Evolutionary conservation across 2,329 filamentous ascomycete species (phyloP).

Genomic region (Aciculosporium take): DNA sequence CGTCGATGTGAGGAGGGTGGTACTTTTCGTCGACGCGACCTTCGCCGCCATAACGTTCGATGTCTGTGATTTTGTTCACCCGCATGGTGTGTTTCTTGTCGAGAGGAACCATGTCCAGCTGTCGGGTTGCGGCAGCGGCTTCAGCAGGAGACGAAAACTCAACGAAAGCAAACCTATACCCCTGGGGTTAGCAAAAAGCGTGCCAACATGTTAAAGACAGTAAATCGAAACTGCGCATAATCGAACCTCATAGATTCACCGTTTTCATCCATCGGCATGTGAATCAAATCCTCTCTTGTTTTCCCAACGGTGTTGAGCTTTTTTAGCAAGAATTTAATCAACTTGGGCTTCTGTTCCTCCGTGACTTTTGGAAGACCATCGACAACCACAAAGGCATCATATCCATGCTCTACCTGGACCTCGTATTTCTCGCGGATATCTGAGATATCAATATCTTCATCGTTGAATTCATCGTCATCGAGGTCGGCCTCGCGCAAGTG

Average conservation of each 20-base stretch:
- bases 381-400: slow-evolving; percentile 91
- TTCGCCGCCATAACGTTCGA: slow-evolving; percentile 90
- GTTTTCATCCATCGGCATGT: slow-evolving; percentile 85
- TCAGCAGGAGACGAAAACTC: slow-evolving; percentile 87
- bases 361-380: slow-evolving; percentile 84
- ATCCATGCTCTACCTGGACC: slow-evolving; percentile 87
- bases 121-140: slow-evolving; percentile 76
- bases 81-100: slow-evolving; percentile 93
- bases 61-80: slow-evolving; percentile 97
- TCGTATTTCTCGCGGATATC: slow-evolving; percentile 91
- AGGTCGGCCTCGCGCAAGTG: slow-evolving; percentile 84
- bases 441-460: slow-evolving; percentile 88
- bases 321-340: slow-evolving; percentile 90
- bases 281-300: slow-evolving; percentile 73
- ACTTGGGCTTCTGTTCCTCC: slow-evolving; percentile 82
- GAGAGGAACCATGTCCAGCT: slow-evolving; percentile 72
- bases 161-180: slow-evolving; percentile 77
- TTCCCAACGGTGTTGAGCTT: slow-evolving; percentile 79
- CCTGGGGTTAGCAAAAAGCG: background rate
- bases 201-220: background rate
- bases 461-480: slow-evolving; percentile 71
- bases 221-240: background rate
- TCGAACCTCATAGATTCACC: slow-evolving; percentile 74
- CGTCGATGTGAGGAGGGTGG: slow-evolving; percentile 62
- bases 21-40: slow-evolving; percentile 89